These are phyloP conservation scores for Lasiodiplodia gonubiensis DNA, from an alignment of 2,329 filamentous ascomycete genomes.

Conservation along the genomic window DNA sequence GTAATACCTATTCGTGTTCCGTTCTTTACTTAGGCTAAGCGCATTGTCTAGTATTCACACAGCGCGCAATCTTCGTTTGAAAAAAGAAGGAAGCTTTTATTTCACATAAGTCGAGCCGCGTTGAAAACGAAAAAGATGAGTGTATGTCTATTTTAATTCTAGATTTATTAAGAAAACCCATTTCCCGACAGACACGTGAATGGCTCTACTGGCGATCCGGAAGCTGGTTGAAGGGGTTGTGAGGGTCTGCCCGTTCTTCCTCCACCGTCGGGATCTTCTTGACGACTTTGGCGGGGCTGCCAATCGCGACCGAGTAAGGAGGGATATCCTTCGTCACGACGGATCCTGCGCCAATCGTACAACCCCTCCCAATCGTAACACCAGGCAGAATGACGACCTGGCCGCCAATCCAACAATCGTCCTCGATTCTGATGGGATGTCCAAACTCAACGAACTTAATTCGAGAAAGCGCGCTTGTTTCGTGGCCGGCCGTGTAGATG, in stretches of 20 bases:
- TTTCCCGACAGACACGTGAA: too few relatives aligned
- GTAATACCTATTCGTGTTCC: too few relatives aligned
- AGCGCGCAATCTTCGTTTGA: too few relatives aligned
- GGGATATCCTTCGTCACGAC: constrained; percentile 51
- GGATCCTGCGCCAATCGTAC: constrained; percentile 48
- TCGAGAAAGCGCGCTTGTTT: background rate
- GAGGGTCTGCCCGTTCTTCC: background rate
- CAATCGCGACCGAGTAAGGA: constrained; percentile 45
- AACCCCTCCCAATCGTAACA: constrained; percentile 50
- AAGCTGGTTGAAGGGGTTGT: constrained; percentile 3
- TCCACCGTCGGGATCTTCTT: background rate
- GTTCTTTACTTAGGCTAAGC: too few relatives aligned
- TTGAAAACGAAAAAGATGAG: too few relatives aligned
- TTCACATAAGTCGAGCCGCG: too few relatives aligned
- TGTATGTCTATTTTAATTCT: too few relatives aligned
- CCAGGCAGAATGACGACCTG: constrained; percentile 46
- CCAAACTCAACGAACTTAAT: constrained; percentile 11
- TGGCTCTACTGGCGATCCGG: background rate
- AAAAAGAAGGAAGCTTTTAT: too few relatives aligned
- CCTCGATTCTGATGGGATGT: constrained; percentile 14
- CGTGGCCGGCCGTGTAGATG: constrained; percentile 8
- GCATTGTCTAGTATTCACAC: too few relatives aligned
- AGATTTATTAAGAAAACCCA: too few relatives aligned
- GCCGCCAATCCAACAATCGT: constrained; percentile 19
- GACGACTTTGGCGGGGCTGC: constrained; percentile 28